Percentiles rank a stretch among this genome's conserved stretches.
These are phyloP conservation scores for Curvularia eragrostidis DNA, from an alignment of 2,329 filamentous ascomycete genomes.

Conservation along the genomic window DNA sequence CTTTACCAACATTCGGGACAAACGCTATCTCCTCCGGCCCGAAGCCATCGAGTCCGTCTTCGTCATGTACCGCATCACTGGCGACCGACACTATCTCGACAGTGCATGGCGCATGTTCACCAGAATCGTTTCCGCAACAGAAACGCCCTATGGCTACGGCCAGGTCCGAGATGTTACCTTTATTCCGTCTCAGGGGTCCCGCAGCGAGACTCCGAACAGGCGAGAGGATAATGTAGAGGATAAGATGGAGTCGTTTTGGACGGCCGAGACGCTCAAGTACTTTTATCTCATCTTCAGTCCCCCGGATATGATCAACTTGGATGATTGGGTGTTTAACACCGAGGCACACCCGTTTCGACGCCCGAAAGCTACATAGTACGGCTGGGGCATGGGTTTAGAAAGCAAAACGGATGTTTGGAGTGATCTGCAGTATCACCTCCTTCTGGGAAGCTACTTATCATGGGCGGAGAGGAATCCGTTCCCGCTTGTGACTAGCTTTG, in stretches of 20 bases:
- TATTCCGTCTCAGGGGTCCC: conserved; percentile 5
- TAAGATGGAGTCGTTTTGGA: conserved; percentile 56
- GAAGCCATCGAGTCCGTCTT: conserved; percentile 68
- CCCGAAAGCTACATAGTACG: conserved; percentile 26
- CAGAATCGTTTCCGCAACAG: conserved; percentile 49
- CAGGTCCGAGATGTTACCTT: conserved; percentile 54
- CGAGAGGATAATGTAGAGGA: conserved; percentile 38
- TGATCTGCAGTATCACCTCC: too few species aligned
- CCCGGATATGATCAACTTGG: conserved; percentile 53
- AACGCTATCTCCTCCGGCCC: conserved; percentile 57
- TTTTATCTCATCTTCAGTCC: conserved; percentile 58
- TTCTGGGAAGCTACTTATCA: too few species aligned
- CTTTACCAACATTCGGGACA: conserved; percentile 51
- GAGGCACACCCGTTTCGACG: conserved; percentile 58
- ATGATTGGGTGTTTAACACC: conserved; percentile 60
- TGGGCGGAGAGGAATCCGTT: too few species aligned
- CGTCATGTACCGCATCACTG: conserved; percentile 66
- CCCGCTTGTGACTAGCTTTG: too few species aligned
- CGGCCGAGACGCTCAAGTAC: conserved; percentile 60
- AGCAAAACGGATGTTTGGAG: too few species aligned
- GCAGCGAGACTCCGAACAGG: background rate
- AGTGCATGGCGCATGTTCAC: conserved; percentile 58
- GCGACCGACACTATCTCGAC: conserved; percentile 54
- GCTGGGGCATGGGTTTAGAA: too few species aligned
- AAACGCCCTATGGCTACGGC: conserved; percentile 53